A percentile compares a stretch with the other conserved stretches of the same genome.
phyloP scores from a whole-genome alignment of 2,329 filamentous ascomycete species.

The Penicillium concentricum region DNA sequence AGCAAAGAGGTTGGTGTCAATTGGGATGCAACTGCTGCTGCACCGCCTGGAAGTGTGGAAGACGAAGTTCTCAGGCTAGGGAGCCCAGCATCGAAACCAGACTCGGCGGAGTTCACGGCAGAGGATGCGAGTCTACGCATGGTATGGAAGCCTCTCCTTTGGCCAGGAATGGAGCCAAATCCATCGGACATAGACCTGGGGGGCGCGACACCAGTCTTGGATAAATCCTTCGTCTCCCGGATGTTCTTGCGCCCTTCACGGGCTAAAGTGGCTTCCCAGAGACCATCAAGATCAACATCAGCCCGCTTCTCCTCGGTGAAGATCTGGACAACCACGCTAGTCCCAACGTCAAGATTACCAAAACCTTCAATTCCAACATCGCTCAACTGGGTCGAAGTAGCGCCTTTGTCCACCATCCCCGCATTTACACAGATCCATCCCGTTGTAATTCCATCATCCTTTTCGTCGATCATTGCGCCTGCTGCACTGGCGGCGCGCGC shows the following conservation, averaged over 20 bases:
- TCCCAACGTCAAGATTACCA: slow-evolving; percentile 57
- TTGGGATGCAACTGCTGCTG: slow-evolving; percentile 7
- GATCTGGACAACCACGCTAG: slow-evolving; percentile 68
- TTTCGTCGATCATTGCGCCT: slow-evolving; percentile 55
- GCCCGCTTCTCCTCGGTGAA: slow-evolving; percentile 68
- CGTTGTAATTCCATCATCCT: slow-evolving; percentile 84
- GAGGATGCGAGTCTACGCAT: not conserved
- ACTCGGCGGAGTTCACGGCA: not conserved
- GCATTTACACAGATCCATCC: slow-evolving; percentile 97
- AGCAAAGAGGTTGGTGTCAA: slow-evolving; percentile 25
- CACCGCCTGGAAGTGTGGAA: not conserved
- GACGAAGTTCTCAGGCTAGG: not conserved
- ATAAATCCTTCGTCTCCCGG: slow-evolving; percentile 27
- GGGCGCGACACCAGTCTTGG: slow-evolving; percentile 21
- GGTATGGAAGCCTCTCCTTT: slow-evolving; percentile 32
- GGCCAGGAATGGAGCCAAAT: slow-evolving; percentile 21
- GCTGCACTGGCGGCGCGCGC: slow-evolving; percentile 76
- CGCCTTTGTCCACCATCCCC: slow-evolving; percentile 62
- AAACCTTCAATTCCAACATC: slow-evolving; percentile 68
- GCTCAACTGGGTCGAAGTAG: slow-evolving; percentile 28
- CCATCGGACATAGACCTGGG: slow-evolving; percentile 22
- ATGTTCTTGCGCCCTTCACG: slow-evolving; percentile 38
- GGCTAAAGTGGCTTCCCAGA: slow-evolving; percentile 57
- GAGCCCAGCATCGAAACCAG: not conserved
- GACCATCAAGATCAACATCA: slow-evolving; percentile 64